Evolutionary conservation across 2,329 filamentous ascomycete genomes (phyloP).

Genomic region (Gaeumannomyces sp.): DNA sequence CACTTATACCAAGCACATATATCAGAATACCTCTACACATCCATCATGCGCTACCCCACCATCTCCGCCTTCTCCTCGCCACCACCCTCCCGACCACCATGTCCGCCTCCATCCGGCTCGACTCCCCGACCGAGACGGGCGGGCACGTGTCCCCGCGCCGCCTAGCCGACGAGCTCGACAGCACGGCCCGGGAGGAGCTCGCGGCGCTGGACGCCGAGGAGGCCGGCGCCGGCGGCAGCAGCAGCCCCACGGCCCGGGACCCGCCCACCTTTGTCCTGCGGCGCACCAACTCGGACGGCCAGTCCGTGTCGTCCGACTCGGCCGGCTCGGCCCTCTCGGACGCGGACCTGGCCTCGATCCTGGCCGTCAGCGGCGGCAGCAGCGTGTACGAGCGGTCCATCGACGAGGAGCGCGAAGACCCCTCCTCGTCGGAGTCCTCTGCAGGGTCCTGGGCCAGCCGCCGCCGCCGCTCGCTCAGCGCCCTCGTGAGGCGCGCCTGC

Average conservation of each 20-base stretch:
- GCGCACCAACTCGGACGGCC: background rate
- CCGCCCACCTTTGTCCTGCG: conserved; percentile 10
- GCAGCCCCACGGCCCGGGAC: conserved; percentile 23
- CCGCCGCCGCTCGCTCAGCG: background rate
- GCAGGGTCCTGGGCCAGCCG: background rate
- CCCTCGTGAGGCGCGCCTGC: background rate
- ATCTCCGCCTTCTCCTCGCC: conserved; percentile 10
- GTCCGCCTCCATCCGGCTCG: background rate
- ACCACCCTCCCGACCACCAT: conserved; percentile 4
- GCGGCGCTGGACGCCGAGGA: conserved; percentile 15
- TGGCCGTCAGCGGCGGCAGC: conserved; percentile 18
- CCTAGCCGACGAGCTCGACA: conserved; percentile 1
- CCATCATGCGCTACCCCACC: conserved; percentile 9
- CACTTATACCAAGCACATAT: background rate
- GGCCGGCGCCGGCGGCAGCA: conserved; percentile 13
- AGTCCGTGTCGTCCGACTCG: background rate
- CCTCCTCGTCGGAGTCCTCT: too few relatives aligned
- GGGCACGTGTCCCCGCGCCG: background rate
- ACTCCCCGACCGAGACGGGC: background rate
- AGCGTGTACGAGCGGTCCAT: conserved; percentile 43
- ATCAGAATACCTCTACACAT: background rate
- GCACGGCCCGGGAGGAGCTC: background rate
- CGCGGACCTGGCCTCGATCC: background rate
- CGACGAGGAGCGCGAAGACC: background rate
- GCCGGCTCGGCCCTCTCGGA: too few relatives aligned